Conservation (phyloP, 2,329 filamentous ascomycete species). For the Hirsutella rhossiliensis region DNA sequence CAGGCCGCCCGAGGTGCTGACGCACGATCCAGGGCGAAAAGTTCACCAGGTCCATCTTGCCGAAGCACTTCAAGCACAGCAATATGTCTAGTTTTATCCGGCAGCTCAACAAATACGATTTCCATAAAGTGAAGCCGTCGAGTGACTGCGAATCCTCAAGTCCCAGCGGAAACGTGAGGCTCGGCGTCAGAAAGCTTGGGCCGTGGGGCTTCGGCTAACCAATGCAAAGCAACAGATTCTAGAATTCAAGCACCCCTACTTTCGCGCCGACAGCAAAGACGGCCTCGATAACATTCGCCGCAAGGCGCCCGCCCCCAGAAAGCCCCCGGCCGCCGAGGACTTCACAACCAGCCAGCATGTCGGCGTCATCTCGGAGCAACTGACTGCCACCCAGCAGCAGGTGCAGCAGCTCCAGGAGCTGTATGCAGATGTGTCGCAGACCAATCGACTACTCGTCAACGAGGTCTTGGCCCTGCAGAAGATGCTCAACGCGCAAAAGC, state of each 20-base stretch:
- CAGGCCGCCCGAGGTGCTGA: slow-evolving; percentile 5
- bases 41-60: slow-evolving; percentile 92
- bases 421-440: slow-evolving; percentile 62
- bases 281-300: slow-evolving; percentile 91
- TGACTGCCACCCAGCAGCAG: slow-evolving; percentile 85
- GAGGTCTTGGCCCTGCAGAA: slow-evolving; percentile 50
- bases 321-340: slow-evolving; percentile 54
- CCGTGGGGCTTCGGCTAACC: slow-evolving; percentile 1
- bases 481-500: slow-evolving; percentile 44
- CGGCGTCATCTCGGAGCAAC: slow-evolving; percentile 75
- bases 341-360: slow-evolving; percentile 78
- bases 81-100: slow-evolving; percentile 96
- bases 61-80: slow-evolving; percentile 98
- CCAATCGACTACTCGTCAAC: slow-evolving; percentile 49
- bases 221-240: slow-evolving; percentile 27
- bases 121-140: slow-evolving; percentile 76
- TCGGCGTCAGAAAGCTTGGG: not conserved
- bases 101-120: slow-evolving; percentile 94
- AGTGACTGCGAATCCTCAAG: slow-evolving; percentile 21
- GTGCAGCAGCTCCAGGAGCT: slow-evolving; percentile 78
- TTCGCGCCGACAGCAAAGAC: slow-evolving; percentile 90
- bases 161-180: slow-evolving; percentile 24
- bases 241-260: slow-evolving; percentile 95
- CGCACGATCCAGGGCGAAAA: slow-evolving; percentile 68
- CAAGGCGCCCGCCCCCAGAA: slow-evolving; percentile 86